Conservation (phyloP, 805 yeast genomes). For the Yueomyces sinensis region DNA sequence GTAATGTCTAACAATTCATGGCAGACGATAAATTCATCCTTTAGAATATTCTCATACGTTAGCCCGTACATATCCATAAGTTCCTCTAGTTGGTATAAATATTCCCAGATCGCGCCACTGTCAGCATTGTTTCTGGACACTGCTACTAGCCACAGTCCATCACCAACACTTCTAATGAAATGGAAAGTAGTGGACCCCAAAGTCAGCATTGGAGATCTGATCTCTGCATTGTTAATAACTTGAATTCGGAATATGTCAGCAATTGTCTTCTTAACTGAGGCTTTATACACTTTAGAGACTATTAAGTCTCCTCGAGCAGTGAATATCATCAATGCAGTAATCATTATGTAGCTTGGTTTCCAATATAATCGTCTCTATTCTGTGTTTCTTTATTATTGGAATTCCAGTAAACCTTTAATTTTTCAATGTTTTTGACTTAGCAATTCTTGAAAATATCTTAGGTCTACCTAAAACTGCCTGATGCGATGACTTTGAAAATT, state of each 20-base stretch:
- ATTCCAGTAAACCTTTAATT: too few species aligned
- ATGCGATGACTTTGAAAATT: too few species aligned
- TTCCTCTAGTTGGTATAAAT: conserved; percentile 46
- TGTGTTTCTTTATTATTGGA: too few species aligned
- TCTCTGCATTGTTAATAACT: conserved; percentile 49
- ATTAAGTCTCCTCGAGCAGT: conserved; percentile 75
- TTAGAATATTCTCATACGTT: conserved; percentile 35
- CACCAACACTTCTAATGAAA: conserved; percentile 43
- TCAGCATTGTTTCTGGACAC: conserved; percentile 86
- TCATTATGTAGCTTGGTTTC: conserved; percentile 35
- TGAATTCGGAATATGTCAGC: conserved; percentile 88
- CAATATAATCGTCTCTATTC: too few species aligned
- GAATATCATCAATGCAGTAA: conserved; percentile 69
- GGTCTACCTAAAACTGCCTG: too few species aligned
- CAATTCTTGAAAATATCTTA: too few species aligned
- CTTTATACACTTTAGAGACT: conserved; percentile 58
- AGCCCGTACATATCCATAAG: conserved; percentile 33
- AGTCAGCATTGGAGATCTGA: conserved; percentile 64
- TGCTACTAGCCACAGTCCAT: conserved; percentile 66
- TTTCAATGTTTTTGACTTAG: too few species aligned
- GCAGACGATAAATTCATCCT: conserved; percentile 51
- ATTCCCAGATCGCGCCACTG: conserved; percentile 69
- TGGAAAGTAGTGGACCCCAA: conserved; percentile 87
- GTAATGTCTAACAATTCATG: conserved; percentile 71
- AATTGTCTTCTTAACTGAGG: conserved; percentile 64